Conservation (phyloP, 169 alveolate genomes). For the Perkinsus marinus region DNA sequence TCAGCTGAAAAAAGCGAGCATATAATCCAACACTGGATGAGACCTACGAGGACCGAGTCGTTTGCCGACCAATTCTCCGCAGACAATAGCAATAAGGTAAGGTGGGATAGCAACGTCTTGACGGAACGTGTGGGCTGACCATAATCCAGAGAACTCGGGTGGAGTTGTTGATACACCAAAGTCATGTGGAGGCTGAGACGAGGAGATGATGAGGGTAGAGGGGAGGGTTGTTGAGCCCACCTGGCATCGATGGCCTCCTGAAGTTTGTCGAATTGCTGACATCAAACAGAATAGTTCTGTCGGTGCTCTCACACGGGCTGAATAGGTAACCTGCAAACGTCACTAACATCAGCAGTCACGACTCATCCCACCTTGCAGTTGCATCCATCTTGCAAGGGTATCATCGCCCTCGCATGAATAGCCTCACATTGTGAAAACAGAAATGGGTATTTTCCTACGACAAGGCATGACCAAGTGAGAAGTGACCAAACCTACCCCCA, state of each 20-base stretch:
- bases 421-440: conserved; percentile 61
- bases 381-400: conserved; percentile 52
- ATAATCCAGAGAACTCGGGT: background rate
- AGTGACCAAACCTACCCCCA: background rate
- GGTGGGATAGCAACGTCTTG: conserved; percentile 47
- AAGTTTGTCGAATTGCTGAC: background rate
- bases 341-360: background rate
- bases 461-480: too few relatives aligned
- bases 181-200: conserved; percentile 21
- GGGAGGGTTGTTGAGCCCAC: background rate
- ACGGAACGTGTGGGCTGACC: conserved; percentile 21
- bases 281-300: background rate
- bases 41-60: conserved; percentile 16
- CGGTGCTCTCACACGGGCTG: background rate
- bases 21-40: too few relatives aligned
- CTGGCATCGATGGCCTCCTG: background rate
- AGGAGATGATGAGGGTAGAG: background rate
- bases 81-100: conserved; percentile 56
- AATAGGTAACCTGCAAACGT: background rate
- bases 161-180: background rate
- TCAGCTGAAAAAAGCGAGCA: too few relatives aligned
- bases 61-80: conserved; percentile 47
- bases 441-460: conserved; percentile 26
- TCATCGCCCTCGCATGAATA: conserved; percentile 45
- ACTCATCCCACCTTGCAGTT: background rate